Conservation (phyloP, 2,329 filamentous ascomycete genomes). For the Amauroascus verrucosus region DNA sequence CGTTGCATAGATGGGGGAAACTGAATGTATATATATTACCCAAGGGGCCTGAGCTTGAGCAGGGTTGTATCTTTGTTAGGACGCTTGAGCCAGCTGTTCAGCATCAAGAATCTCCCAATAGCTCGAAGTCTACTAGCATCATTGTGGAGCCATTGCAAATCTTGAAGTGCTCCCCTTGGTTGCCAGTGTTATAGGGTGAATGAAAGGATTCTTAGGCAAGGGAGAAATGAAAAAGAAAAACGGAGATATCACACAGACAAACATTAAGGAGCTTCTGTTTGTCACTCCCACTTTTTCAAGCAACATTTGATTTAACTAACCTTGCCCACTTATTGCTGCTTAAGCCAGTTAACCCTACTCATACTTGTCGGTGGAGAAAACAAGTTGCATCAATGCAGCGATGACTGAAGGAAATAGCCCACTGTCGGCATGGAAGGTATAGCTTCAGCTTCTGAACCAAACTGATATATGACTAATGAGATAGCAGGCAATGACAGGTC, state of each 20-base stretch:
- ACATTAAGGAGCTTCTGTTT: conserved; percentile 4
- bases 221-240: conserved; percentile 9
- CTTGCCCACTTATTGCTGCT: not conserved
- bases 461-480: not conserved
- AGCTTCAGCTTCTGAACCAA: not conserved
- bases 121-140: not conserved
- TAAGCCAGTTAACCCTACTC: not conserved
- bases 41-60: too few species aligned
- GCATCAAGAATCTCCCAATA: not conserved
- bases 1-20: too few species aligned
- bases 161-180: not conserved
- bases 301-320: not conserved
- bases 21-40: too few species aligned
- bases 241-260: not conserved
- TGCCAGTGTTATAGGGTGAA: conserved; percentile 1
- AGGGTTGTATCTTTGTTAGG: too few species aligned
- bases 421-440: too few species aligned
- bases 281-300: conserved; percentile 1
- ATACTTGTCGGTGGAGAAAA: not conserved
- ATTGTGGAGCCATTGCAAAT: not conserved
- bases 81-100: not conserved
- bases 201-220: not conserved
- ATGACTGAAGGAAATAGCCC: too few species aligned
- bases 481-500: not conserved
- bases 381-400: not conserved